Percentiles rank a stretch among this genome's conserved stretches.
Conservation (phyloP, 805 yeast species). For the Myxozyma neglecta region DNA sequence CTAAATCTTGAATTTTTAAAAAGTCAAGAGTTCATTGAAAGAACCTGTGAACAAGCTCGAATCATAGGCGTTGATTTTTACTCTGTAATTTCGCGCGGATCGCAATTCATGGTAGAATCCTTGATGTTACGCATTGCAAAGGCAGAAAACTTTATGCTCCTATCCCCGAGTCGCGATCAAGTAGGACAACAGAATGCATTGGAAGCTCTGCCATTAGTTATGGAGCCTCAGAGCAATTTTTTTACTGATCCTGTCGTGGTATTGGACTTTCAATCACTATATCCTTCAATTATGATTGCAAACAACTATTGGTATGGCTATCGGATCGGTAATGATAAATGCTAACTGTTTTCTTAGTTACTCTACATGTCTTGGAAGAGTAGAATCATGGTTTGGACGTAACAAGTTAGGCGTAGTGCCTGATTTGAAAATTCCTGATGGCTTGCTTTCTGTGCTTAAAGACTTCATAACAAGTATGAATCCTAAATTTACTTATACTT, state of each 20-base stretch:
- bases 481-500: not conserved
- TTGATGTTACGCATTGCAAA: conserved; percentile 72
- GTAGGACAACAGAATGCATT: conserved; percentile 83
- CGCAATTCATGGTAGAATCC: conserved; percentile 92
- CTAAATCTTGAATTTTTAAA: conserved; percentile 52
- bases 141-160: conserved; percentile 66
- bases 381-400: conserved; percentile 38
- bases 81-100: conserved; percentile 85
- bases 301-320: conserved; percentile 71
- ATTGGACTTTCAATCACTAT: conserved; percentile 87
- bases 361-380: conserved; percentile 46
- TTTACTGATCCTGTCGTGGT: conserved; percentile 89
- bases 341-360: conserved; percentile 33
- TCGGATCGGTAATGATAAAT: not conserved
- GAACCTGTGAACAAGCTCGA: conserved; percentile 77
- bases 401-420: conserved; percentile 43
- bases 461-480: conserved; percentile 49
- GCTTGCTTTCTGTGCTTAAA: conserved; percentile 53
- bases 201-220: conserved; percentile 83
- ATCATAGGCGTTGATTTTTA: conserved; percentile 86
- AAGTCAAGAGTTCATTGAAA: conserved; percentile 63
- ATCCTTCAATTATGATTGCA: conserved; percentile 90
- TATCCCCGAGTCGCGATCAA: conserved; percentile 77
- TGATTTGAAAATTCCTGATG: conserved; percentile 53
- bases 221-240: conserved; percentile 86